Conservation (phyloP, 2,329 filamentous ascomycete genomes). For the Sporothrix pseudoabietina region DNA sequence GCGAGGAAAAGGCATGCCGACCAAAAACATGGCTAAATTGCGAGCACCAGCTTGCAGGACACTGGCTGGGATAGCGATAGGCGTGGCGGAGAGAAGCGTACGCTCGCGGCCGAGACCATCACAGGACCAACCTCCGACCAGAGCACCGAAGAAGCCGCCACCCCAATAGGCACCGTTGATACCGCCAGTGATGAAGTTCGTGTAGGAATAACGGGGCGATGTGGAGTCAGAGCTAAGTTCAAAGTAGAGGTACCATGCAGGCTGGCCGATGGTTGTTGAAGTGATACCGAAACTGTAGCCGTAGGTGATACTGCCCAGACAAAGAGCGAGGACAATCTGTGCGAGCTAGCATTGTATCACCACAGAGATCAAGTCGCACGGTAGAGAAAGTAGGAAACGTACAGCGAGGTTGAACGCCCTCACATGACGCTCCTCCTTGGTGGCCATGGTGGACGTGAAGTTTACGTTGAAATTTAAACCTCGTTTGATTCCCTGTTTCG, state of each 20-base stretch:
- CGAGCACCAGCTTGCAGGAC: conserved; percentile 31
- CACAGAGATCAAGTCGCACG: no score
- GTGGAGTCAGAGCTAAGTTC: background rate
- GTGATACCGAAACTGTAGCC: conserved; percentile 23
- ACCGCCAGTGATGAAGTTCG: conserved; percentile 22
- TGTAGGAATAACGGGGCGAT: conserved; percentile 5
- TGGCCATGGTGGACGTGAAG: background rate
- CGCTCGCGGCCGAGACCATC: conserved; percentile 22
- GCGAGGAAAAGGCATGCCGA: conserved; percentile 1
- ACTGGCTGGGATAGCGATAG: conserved; percentile 16
- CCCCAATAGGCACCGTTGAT: conserved; percentile 24
- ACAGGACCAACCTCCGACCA: conserved; percentile 5
- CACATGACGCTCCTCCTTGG: conserved; percentile 22
- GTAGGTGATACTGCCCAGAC: conserved; percentile 10
- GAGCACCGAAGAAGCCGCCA: conserved; percentile 29
- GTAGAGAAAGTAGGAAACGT: background rate
- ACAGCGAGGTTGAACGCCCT: conserved; percentile 20
- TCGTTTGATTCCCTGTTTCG: no score
- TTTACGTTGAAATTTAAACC: background rate
- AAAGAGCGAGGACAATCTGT: conserved; percentile 17
- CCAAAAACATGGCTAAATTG: conserved; percentile 34
- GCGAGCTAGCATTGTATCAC: background rate
- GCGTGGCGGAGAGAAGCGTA: conserved; percentile 19
- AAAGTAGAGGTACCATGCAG: conserved; percentile 25
- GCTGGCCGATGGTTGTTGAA: conserved; percentile 25